Conservation (phyloP, 805 yeast species). For the Ogataea pilisensis region DNA sequence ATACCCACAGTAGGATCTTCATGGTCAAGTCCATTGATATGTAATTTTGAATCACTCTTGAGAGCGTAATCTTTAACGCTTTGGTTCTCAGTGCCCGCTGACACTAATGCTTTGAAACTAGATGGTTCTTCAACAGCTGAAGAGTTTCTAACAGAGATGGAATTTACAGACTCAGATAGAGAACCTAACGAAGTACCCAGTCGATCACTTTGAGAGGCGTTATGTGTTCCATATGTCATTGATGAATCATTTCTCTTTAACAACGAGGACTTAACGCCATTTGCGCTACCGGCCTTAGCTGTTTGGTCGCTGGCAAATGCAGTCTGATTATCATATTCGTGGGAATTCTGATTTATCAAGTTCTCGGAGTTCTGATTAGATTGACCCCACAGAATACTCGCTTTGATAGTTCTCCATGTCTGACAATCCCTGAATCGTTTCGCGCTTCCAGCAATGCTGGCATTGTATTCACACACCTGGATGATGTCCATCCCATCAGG, state of each 20-base stretch:
- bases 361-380: constrained; percentile 5
- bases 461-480: constrained; percentile 56
- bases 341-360: constrained; percentile 14
- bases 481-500: constrained; percentile 47
- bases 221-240: constrained; percentile 18
- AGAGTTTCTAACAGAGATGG: constrained; percentile 10
- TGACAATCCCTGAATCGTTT: constrained; percentile 52
- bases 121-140: constrained; percentile 2
- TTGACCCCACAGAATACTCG: constrained; percentile 38
- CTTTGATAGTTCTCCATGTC: constrained; percentile 57
- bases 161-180: constrained; percentile 15
- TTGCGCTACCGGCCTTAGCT: background rate
- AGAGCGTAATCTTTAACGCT: background rate
- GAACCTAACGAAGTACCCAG: constrained; percentile 22
- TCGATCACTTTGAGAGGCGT: constrained; percentile 18
- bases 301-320: constrained; percentile 2
- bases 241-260: constrained; percentile 10
- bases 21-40: too few relatives aligned
- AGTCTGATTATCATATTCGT: constrained; percentile 5
- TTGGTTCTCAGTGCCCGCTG: background rate
- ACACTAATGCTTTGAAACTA: constrained; percentile 1
- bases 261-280: background rate
- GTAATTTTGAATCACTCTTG: too few relatives aligned
- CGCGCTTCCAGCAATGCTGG: constrained; percentile 50
- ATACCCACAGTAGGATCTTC: too few relatives aligned